Conservation (phyloP, 257 asterid species). For the Nicotiana attenuata region DNA sequence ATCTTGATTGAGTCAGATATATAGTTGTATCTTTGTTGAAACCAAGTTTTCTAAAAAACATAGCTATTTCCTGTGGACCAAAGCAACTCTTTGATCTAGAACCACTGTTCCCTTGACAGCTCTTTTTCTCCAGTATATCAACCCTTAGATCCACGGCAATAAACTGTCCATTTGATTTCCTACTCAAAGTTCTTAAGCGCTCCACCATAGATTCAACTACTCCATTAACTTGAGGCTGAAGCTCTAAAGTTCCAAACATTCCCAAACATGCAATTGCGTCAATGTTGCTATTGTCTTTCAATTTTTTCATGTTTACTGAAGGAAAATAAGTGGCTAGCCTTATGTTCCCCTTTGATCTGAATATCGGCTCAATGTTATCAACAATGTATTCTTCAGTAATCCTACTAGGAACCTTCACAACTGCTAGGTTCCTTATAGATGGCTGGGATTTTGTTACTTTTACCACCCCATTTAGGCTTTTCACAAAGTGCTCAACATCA, state of each 20-base stretch:
- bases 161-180: constrained; percentile 80
- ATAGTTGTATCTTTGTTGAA: constrained; percentile 66
- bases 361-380: constrained; percentile 60
- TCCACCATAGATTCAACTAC: constrained; percentile 81
- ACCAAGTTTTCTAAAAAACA: constrained; percentile 64
- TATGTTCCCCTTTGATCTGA: constrained; percentile 68
- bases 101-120: constrained; percentile 53
- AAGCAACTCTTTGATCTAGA: constrained; percentile 72
- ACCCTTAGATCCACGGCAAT: constrained; percentile 84
- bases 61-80: constrained; percentile 66
- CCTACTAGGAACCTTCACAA: constrained; percentile 85
- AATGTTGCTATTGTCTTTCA: constrained; percentile 40
- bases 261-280: constrained; percentile 79
- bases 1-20: constrained; percentile 73
- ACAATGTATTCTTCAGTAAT: constrained; percentile 67
- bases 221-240: constrained; percentile 70
- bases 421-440: constrained; percentile 48
- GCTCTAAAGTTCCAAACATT: constrained; percentile 84
- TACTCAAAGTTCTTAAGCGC: constrained; percentile 68
- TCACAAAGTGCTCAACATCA: constrained; percentile 54
- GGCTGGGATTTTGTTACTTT: constrained; percentile 67
- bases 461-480: constrained; percentile 68
- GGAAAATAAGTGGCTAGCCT: constrained; percentile 87
- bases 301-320: constrained; percentile 84
- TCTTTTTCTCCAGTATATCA: constrained; percentile 79